phyloP scores from a whole-genome alignment of 1,284 basidiomycete species.

The Rhodotorula sp. region DNA sequence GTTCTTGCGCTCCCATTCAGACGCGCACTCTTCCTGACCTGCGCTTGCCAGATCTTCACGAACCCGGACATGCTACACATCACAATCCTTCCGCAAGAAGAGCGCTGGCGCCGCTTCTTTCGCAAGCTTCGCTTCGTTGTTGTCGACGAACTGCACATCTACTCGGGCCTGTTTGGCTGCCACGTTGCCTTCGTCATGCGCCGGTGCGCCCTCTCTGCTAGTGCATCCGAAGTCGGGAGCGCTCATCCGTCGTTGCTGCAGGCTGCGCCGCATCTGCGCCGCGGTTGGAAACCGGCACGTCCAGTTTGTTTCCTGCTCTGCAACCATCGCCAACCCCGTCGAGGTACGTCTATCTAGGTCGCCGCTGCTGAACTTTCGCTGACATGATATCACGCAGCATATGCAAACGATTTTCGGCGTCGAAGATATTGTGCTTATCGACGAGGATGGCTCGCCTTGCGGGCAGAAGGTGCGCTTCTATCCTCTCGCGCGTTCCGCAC shows the following conservation, averaged over 20 bases:
- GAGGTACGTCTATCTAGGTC: conserved; percentile 43
- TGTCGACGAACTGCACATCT: conserved; percentile 61
- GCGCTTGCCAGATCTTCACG: conserved; percentile 64
- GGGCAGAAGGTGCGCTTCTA: conserved; percentile 63
- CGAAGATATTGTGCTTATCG: conserved; percentile 68
- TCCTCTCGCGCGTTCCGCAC: neutral
- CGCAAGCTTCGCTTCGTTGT: conserved; percentile 73
- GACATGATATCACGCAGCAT: conserved; percentile 53
- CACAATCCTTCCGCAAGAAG: conserved; percentile 80
- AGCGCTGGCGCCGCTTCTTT: conserved; percentile 72
- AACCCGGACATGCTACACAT: conserved; percentile 77
- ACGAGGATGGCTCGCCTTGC: conserved; percentile 78
- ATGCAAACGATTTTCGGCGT: conserved; percentile 76
- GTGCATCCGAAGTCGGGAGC: neutral
- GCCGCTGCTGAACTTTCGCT: neutral
- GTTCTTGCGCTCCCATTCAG: neutral
- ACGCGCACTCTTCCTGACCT: conserved; percentile 60
- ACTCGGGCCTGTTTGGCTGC: conserved; percentile 51
- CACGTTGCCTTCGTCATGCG: conserved; percentile 78
- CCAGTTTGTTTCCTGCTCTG: conserved; percentile 82
- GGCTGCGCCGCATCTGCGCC: conserved; percentile 72
- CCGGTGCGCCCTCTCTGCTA: conserved; percentile 48
- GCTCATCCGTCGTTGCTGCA: conserved; percentile 38
- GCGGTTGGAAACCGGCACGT: conserved; percentile 73
- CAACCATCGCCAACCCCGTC: conserved; percentile 76